Percentiles rank a stretch among this genome's conserved stretches.
These are phyloP conservation scores for Nowakowskiella sp. DNA, from an alignment of 192 early-diverging fungal genomes.

Conservation along the genomic window DNA sequence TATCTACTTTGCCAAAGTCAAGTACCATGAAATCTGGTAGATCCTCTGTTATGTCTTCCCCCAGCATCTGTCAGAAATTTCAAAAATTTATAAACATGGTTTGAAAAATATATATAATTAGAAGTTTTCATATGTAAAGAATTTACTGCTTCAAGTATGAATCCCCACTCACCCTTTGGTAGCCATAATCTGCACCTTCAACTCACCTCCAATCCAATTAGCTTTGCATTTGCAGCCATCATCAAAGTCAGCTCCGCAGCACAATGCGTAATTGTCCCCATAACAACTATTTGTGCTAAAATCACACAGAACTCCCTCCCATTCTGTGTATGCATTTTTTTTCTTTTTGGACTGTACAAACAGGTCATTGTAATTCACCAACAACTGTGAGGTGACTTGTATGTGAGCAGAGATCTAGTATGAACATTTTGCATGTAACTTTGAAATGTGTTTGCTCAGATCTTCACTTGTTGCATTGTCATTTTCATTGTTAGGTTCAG, in stretches of 20 bases:
- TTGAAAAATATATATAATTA: no score
- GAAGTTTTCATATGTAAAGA: no score
- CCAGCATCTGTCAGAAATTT: no score
- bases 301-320: conserved; percentile 66
- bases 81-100: no score
- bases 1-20: no score
- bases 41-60: no score
- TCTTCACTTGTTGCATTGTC: no score
- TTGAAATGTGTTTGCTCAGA: conserved; percentile 74
- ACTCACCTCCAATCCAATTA: conserved; percentile 85
- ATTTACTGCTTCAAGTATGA: no score
- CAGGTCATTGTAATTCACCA: conserved; percentile 53
- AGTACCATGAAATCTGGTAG: no score
- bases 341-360: no score
- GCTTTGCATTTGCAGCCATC: conserved; percentile 85
- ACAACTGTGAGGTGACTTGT: conserved; percentile 75
- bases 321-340: no score
- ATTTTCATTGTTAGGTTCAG: no score
- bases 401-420: conserved; percentile 88
- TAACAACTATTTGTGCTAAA: conserved; percentile 78
- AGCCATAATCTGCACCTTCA: conserved; percentile 79
- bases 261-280: conserved; percentile 94
- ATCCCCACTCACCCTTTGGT: conserved; percentile 72
- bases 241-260: conserved; percentile 91
- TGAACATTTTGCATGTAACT: conserved; percentile 66